Percentiles rank a stretch among this genome's conserved stretches.
phyloP scores from a whole-genome alignment of 768 basidiomycete genomes.

The Pulveroboletus sp. region DNA sequence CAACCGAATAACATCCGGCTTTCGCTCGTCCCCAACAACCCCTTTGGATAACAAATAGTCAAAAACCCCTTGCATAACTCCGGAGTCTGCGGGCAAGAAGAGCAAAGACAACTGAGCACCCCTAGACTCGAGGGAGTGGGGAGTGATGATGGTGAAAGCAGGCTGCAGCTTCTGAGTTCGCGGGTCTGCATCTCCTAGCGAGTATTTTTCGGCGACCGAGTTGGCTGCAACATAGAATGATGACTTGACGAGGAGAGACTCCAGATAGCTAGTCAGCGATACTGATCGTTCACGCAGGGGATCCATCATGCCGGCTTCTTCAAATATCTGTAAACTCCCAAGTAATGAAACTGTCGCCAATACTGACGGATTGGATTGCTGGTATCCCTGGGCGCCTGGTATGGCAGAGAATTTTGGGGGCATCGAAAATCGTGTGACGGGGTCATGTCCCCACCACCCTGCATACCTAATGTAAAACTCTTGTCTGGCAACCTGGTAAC shows the following conservation, averaged over 20 bases:
- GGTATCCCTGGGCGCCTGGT: constrained; percentile 89
- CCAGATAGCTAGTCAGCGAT: constrained; percentile 67
- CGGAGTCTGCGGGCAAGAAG: constrained; percentile 56
- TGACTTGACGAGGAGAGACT: constrained; percentile 56
- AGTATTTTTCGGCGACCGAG: constrained; percentile 30
- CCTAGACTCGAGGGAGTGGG: constrained; percentile 56
- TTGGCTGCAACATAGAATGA: constrained; percentile 56
- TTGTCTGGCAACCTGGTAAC: constrained; percentile 3
- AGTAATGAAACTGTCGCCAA: constrained; percentile 75
- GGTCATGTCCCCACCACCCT: constrained; percentile 98
- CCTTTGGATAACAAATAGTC: constrained; percentile 59
- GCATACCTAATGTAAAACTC: constrained; percentile 55
- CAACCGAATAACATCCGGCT: constrained; percentile 88
- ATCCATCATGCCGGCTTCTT: constrained; percentile 70
- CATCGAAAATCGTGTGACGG: constrained; percentile 87
- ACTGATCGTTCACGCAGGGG: constrained; percentile 67
- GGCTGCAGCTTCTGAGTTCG: constrained; percentile 11
- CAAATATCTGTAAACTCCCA: constrained; percentile 78
- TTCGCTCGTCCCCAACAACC: constrained; percentile 87
- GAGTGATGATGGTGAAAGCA: constrained; percentile 93
- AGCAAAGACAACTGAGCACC: constrained; percentile 88
- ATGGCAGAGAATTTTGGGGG: constrained; percentile 77
- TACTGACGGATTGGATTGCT: constrained; percentile 91
- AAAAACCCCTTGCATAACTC: constrained; percentile 69
- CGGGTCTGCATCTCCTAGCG: constrained; percentile 18